Evolutionary conservation across 2,329 filamentous ascomycete genomes (phyloP), one percentile per base, ranked within the genome.

Genomic region (Aspergillus carbonarius): DNA sequence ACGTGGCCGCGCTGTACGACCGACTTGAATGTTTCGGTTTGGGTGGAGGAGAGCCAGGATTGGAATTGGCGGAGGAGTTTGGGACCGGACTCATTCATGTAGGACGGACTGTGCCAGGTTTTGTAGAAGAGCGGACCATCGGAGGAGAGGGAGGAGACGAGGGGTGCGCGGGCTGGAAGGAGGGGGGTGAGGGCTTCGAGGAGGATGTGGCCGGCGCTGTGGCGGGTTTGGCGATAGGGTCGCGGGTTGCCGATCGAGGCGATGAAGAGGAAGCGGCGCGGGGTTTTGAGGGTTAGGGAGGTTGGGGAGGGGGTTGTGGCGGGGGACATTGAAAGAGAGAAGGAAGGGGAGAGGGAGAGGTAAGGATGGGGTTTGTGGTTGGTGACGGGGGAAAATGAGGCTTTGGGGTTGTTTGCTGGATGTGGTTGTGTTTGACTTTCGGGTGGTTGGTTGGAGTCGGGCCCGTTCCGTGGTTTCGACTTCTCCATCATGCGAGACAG

Each of bases 241-340:
- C 83, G 81, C 6, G 90, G 92, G 68, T 98, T 98, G 66, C 95
- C 95, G 62, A 99, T 84, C 62, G 91, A 95, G 78, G 92, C 85
- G 68, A 98, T 82, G 57, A 98, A 85, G 66, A 96, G 85, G 39
- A 70, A 68, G 44, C 71, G 72, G 12, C 58, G 63, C 6, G 71
- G 69, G 23, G 60, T 46, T 57, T 58, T 64, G 48, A 62, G 40
- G 39, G 56, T 34, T 5, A 49, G 13, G 32, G 34, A n/a, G 10
- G 52, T 7, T 15, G 48, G 15, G 37, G 46, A 34, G 50, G 55
- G 17, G 23, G 46, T 20, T 12, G n/a, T 39, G 40, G 47, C 53
- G 46, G 35, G 47, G 15, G 46, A 17, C 46, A 50, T 56, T 35
- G 54, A 20, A 12, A 34, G 23, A 32, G 18, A 7, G 13, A 23